phyloP scores from a whole-genome alignment of 257 asterid species.

The Anisodus tanguticus region DNA sequence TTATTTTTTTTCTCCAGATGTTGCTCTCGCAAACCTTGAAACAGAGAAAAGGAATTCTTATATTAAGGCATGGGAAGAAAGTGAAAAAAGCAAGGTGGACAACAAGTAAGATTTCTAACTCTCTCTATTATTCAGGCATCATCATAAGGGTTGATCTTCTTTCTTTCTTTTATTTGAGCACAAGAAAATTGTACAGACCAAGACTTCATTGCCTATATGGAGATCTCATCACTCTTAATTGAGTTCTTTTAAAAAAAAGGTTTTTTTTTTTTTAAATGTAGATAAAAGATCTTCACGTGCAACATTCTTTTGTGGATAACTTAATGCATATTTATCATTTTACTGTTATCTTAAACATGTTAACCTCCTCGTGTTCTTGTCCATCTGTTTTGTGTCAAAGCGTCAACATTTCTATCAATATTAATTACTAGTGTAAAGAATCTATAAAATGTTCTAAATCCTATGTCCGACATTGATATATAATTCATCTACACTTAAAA shows the following conservation, averaged over 20 bases:
- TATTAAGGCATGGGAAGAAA: conserved; percentile 87
- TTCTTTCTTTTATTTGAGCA: background rate
- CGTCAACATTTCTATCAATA: background rate
- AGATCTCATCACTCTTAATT: background rate
- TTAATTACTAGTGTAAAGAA: background rate
- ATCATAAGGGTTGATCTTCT: background rate
- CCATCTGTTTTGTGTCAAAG: background rate
- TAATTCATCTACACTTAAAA: background rate
- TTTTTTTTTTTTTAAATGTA: background rate
- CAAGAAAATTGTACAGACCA: background rate
- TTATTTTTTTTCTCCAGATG: conserved; percentile 47
- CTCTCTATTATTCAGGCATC: background rate
- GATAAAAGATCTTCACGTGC: background rate
- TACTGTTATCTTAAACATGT: background rate
- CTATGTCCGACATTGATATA: background rate
- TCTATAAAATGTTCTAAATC: background rate
- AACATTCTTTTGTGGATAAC: background rate
- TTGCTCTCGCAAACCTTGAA: conserved; percentile 74
- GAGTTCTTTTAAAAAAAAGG: background rate
- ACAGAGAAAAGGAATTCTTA: conserved; percentile 64
- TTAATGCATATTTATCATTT: background rate
- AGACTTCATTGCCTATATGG: background rate
- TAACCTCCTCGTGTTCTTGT: background rate
- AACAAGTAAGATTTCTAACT: conserved; percentile 63
- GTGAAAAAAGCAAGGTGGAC: conserved; percentile 71